A percentile compares a stretch with the other conserved stretches of the same genome.
Evolutionary conservation across 2,329 filamentous ascomycete genomes (phyloP).

Genomic region (Aureobasidium sp.): DNA sequence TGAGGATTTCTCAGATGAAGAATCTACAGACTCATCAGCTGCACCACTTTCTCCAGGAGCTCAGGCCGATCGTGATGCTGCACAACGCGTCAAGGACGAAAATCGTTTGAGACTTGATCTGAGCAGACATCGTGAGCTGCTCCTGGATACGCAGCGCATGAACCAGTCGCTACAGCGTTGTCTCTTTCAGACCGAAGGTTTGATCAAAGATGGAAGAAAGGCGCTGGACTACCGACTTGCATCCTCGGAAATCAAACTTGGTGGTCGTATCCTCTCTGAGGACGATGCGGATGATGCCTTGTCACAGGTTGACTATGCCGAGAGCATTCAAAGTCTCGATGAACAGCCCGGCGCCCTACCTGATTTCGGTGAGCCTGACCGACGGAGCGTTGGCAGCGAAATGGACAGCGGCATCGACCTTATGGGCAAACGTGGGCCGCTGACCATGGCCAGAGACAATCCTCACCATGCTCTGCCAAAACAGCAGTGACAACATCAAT

Average conservation of each 20-base stretch:
- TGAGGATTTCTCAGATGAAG: slow-evolving; percentile 26
- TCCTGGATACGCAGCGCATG: slow-evolving; percentile 88
- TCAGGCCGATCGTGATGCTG: slow-evolving; percentile 38
- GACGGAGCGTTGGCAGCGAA: slow-evolving; percentile 21
- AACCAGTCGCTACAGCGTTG: slow-evolving; percentile 90
- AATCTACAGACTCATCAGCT: slow-evolving; percentile 27
- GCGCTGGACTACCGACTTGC: slow-evolving; percentile 77
- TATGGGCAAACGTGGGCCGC: slow-evolving; percentile 19
- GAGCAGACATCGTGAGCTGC: slow-evolving; percentile 77
- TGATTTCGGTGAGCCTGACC: slow-evolving; percentile 18
- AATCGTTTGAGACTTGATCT: slow-evolving; percentile 78
- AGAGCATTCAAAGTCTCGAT: slow-evolving; percentile 23
- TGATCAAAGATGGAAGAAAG: slow-evolving; percentile 82
- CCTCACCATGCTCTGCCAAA: neutral
- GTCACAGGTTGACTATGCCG: slow-evolving; percentile 22
- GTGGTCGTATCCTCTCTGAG: slow-evolving; percentile 66
- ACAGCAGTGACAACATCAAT: neutral
- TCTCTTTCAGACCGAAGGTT: slow-evolving; percentile 78
- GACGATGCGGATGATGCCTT: slow-evolving; percentile 47
- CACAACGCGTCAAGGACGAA: slow-evolving; percentile 67
- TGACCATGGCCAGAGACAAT: slow-evolving; percentile 18
- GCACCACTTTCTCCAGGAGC: slow-evolving; percentile 29
- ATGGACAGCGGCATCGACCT: slow-evolving; percentile 28
- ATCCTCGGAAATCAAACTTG: slow-evolving; percentile 71
- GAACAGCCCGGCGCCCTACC: slow-evolving; percentile 20